Base-by-base conservation (phyloP, 345 rosid species). In the Bruguiera parviflora region DNA sequence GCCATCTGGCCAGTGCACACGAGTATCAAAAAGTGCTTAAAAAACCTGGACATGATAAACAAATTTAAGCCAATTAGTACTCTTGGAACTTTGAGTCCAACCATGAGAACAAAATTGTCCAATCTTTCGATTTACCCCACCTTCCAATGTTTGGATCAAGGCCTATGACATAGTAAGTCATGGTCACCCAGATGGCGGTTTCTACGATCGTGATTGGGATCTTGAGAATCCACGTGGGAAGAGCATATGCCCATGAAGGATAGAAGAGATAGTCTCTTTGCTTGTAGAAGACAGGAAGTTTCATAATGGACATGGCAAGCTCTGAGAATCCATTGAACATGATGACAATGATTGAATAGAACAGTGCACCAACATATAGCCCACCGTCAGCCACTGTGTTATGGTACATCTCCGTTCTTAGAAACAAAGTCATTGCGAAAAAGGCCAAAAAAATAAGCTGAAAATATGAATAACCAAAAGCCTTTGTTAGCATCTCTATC, bases 201-300 rank as follows among this genome's bases (percentile, higher is more conserved):
- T 89, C 96, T 0, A 88, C 43, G 22, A 86, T 53, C 15, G 92
- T 65, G 68, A 88, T 68, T 8, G 98, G 98, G 67, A 91, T 86
- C 78, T 89, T 93, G n/a, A 91, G 84, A 65, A 93, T 79, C 88
- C 92, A 89, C 53, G 89, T 70, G 21, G 97, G 97, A 47, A 91
- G 74, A 63, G 94, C 86, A 75, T 91, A 93, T 37, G 97, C 89
- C 98, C 98, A 93, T 20, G 96, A 28, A 63, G 98, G 97, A 74
- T 78, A 93, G 79, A 91, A 93, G 51, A 85, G 85, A 64, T 86
- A 75, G 78, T 93, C 92, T 70, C 94, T 84, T 72, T 93, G 97
- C 86, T 93, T 93, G 89, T 85, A 93, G 79, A 93, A 93, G 77
- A 93, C 90, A 3, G 94, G 94, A 66, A 91, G 89, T 47, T 90